Base-by-base conservation (phyloP, 306 rosid species). In the Rubus parviflorus region DNA sequence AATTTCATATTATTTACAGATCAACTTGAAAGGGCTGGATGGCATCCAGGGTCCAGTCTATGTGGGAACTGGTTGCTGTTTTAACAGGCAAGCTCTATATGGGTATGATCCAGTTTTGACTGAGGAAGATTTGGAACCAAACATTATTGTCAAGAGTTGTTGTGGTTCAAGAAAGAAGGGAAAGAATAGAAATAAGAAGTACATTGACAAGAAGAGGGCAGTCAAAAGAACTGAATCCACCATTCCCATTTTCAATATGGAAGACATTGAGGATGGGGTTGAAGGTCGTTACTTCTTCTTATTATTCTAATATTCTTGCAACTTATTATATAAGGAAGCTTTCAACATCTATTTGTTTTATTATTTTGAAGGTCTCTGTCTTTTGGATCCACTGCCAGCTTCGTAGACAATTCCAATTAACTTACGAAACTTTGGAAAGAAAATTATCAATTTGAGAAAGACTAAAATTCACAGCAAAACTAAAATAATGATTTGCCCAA, bases 1-100 rank as follows among this genome's bases (percentile, higher is more conserved):
- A 35, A 69, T 66, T 35, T 17, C 30, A 1, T 75, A 73, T 3
- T 76, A 11, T 71, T 73, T 58, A 69, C 89, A 92, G 99, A 92
- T 96, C 85, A 96, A 96, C 89, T 81, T 96, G 98, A 96, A 96
- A 75, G 99, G 99, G 74, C 88, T 62, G 66, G 99, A 96, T 85
- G 99, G 99, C 81, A 74, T 96, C 86, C 99, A 96, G 82, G 99
- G 99, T 83, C 98, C 99, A 13, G 98, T 92, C 82, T 96, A 96
- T 79, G 99, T 96, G 84, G 99, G 99, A 87, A 96, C 98, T 68
- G 99, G 99, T 87, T 92, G 99, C 66, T 96, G 99, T 89, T 92
- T 96, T 90, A 96, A 92, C 80, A 90, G 99, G 90, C 98, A 96
- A 87, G 99, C 99, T 75, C 61, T 96, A 58, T 96, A 96, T 83